Conservation (phyloP, 2,329 filamentous ascomycete species). For the Alternaria metachromatica region DNA sequence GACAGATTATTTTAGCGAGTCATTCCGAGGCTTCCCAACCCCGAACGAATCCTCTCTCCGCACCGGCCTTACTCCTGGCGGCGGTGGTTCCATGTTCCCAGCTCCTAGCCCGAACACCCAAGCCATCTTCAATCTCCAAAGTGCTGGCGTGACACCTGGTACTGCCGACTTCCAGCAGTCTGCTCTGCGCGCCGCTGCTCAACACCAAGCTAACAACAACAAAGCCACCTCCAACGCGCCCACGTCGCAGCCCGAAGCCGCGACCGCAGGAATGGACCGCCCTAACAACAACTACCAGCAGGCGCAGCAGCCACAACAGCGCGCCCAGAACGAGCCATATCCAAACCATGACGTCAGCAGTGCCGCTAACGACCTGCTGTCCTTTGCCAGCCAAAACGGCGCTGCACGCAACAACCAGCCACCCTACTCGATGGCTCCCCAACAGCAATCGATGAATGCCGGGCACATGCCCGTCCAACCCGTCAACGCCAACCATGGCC, state of each 20-base stretch:
- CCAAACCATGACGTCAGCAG: conserved; percentile 90
- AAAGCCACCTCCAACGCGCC: conserved; percentile 51
- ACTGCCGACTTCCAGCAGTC: conserved; percentile 95
- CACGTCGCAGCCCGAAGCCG: conserved; percentile 55
- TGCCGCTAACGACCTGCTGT: conserved; percentile 90
- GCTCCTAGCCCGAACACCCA: conserved; percentile 86
- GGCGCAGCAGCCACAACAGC: conserved; percentile 45
- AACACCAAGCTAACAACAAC: conserved; percentile 46
- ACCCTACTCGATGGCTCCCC: conserved; percentile 54
- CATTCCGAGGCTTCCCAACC: conserved; percentile 85
- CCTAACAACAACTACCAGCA: conserved; percentile 62
- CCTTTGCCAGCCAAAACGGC: conserved; percentile 76
- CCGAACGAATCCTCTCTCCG: conserved; percentile 95
- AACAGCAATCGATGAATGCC: conserved; percentile 48
- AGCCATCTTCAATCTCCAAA: conserved; percentile 79
- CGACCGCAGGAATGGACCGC: conserved; percentile 58
- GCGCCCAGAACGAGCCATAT: conserved; percentile 67
- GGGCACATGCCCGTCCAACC: conserved; percentile 56
- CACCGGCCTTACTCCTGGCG: conserved; percentile 90
- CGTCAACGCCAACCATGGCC: conserved; percentile 60
- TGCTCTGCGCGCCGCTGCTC: conserved; percentile 77
- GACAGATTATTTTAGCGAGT: conserved; percentile 88
- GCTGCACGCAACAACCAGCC: conserved; percentile 62
- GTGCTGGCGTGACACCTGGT: conserved; percentile 83
- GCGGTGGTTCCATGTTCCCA: conserved; percentile 96